phyloP scores from a whole-genome alignment of 352 stramenopile genomes.

The Globisporangium mamillatum region DNA sequence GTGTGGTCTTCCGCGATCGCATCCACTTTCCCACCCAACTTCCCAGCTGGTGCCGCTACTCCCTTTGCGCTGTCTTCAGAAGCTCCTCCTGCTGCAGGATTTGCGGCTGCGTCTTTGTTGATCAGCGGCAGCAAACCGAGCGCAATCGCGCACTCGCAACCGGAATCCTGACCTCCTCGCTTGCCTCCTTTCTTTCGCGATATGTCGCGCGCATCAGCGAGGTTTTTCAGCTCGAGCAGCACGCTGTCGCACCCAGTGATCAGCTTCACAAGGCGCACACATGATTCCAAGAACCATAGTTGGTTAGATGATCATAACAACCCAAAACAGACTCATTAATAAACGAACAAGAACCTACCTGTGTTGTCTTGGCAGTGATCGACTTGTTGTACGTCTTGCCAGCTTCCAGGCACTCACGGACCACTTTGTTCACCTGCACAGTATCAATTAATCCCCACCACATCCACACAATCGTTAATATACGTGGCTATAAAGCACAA shows the following conservation, averaged over 20 bases:
- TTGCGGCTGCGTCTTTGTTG: slow-evolving; percentile 18
- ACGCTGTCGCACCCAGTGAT: slow-evolving; percentile 74
- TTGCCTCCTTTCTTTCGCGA: slow-evolving; percentile 39
- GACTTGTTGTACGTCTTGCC: slow-evolving; percentile 87
- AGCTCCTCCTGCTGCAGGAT: slow-evolving; percentile 10
- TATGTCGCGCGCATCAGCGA: slow-evolving; percentile 52
- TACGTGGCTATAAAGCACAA: not conserved
- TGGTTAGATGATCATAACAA: not conserved
- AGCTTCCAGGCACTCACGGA: slow-evolving; percentile 69
- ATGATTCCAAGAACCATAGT: not conserved
- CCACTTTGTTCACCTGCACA: slow-evolving; percentile 48
- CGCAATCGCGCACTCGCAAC: slow-evolving; percentile 56
- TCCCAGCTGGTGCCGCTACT: not conserved
- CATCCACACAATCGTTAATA: not conserved
- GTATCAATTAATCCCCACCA: not conserved
- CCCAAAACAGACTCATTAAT: not conserved
- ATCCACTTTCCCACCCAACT: slow-evolving; percentile 30
- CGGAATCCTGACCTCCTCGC: slow-evolving; percentile 23
- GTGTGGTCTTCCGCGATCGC: slow-evolving; percentile 75
- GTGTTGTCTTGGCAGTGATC: slow-evolving; percentile 78
- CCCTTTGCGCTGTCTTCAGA: slow-evolving; percentile 5
- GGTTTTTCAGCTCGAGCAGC: slow-evolving; percentile 71
- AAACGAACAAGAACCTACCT: slow-evolving; percentile 14
- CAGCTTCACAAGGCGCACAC: slow-evolving; percentile 24
- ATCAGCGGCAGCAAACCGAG: slow-evolving; percentile 59